Evolutionary conservation across 2,329 filamentous ascomycete genomes (phyloP), one percentile per base, ranked within the genome.

Genomic region (Colletotrichum graminicola): DNA sequence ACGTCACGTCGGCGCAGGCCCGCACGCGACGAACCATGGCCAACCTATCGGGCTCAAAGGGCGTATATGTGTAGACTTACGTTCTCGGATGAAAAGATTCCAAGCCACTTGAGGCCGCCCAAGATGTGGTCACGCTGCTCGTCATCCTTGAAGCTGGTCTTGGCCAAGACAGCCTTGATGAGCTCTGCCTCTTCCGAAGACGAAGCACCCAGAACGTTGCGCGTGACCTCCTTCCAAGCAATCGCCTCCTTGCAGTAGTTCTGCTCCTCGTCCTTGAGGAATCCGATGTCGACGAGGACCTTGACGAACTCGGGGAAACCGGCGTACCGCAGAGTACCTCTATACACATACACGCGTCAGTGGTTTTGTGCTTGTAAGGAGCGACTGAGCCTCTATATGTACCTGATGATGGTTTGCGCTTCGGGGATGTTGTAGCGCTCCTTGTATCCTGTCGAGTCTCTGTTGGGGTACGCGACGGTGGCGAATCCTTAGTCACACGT

Each of bases 271-370:
- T 97, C 94, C 66, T 86, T 89, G 60, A 98, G 88, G 89, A 97
- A 97, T 74, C 94, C 94, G 72, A 94, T 93, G 80, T 97, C 93
- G 72, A 97, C 94, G 11, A 98, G 90, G 32, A 91, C 89, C 80
- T 92, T 92, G 84, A 98, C 89, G 83, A 98, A 95, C 81, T 97
- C 90, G 2, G 95, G 94, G 89, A 97, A 97, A 51, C 95, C 94
- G 75, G 90, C 87, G 86, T 96, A 98, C 75, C 95, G 88, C 43
- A 98, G 88, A 56, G 54, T 56, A 56, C 54, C 54, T 56, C 54
- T 56, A n/a, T 23, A 18, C 36, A 26, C 2, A 32, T 14, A 39
- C 36, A 26, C 2, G 12, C 5, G 21, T 56, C 16, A 56, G 34
- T 39, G 34, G 12, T n/a, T 23, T 16, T 23, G 54, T 56, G 11